Evolutionary conservation across 371 early-diverging fungal genomes (phyloP).

Genomic region (Batrachochytrium dendrobatidis): DNA sequence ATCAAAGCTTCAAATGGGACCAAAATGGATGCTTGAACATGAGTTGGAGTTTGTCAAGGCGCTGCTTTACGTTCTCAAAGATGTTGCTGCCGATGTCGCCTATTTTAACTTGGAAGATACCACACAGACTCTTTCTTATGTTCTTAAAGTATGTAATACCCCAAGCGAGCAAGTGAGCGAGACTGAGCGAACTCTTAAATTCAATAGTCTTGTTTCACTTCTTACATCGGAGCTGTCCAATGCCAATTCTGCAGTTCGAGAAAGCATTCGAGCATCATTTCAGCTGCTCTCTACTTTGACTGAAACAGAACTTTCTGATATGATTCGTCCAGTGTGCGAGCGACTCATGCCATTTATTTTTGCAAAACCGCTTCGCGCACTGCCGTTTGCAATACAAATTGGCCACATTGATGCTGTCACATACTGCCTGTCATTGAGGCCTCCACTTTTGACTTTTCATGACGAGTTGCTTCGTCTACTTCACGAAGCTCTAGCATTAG

Average conservation of each 20-base stretch:
- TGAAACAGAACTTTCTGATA: slow-evolving; percentile 69
- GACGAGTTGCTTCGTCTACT: slow-evolving; percentile 87
- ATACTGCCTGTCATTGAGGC: slow-evolving; percentile 84
- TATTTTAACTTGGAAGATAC: slow-evolving; percentile 69
- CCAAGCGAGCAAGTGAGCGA: slow-evolving; percentile 15
- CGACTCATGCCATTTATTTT: slow-evolving; percentile 90
- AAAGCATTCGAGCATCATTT: slow-evolving; percentile 77
- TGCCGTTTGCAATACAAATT: slow-evolving; percentile 94
- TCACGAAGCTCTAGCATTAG: slow-evolving; percentile 87
- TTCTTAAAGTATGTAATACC: slow-evolving; percentile 73
- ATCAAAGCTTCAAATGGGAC: slow-evolving; percentile 73
- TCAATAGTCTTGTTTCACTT: slow-evolving; percentile 61
- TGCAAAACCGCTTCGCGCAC: slow-evolving; percentile 90
- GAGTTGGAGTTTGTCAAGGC: slow-evolving; percentile 89
- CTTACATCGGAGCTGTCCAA: slow-evolving; percentile 88
- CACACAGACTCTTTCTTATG: slow-evolving; percentile 64
- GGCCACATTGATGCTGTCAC: slow-evolving; percentile 97
- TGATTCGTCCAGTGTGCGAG: slow-evolving; percentile 79
- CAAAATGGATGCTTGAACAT: slow-evolving; percentile 84
- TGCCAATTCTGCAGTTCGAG: slow-evolving; percentile 81
- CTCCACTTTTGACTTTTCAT: slow-evolving; percentile 82
- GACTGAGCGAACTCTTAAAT: slow-evolving; percentile 21
- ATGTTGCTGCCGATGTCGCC: slow-evolving; percentile 74
- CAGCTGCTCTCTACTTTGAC: slow-evolving; percentile 72
- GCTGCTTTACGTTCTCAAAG: slow-evolving; percentile 88